Evolutionary conservation across 106 monocot species (phyloP), one percentile per base, ranked within the genome.

Genomic region (Platanthera zijinensis): DNA sequence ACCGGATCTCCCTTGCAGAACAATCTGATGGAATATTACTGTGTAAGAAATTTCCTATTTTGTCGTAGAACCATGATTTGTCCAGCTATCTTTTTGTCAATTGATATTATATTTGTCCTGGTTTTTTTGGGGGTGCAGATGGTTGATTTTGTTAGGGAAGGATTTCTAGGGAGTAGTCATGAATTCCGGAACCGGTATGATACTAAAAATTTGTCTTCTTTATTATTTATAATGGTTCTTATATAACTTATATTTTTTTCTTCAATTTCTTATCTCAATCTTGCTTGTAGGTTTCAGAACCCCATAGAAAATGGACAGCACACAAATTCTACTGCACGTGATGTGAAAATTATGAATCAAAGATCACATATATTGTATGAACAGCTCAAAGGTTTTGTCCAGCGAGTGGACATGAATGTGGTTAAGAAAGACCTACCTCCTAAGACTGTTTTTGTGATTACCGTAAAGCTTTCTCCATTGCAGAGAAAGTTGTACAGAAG

Each of bases 71-170:
- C 7, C 21, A 4, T 25, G 7, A 51, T 10, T 67, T 53, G 6
- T 53, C 53, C 1, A 7, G 53, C 39, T 70, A 18, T 70, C 17
- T 53, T 53, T 8, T 47, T 15, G 15, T 70, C 48, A 70, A 39
- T 70, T 18, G n/a, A 47, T 70, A 48, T 47, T 32, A 70, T 15
- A 72, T 72, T 72, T 50, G n/a, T 50, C 51, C 68, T 72, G 45
- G 59, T 80, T 78, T 22, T 3, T 47, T 79, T 61, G 51, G 80
- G 25, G 56, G 56, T 50, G 70, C 85, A 97, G 97, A 97, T 97
- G 97, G 97, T 97, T 85, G 97, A 97, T 85, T 97, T 97, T 92
- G 97, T 97, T 47, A 85, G 97, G 64, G 97, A 97, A 77, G 94
- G 97, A 78, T 97, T 88, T 81, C 86, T 97, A 17, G 97, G 97